These are phyloP conservation scores for Pseudonectria buxi DNA, from an alignment of 2,329 filamentous ascomycete species.

Conservation along the genomic window DNA sequence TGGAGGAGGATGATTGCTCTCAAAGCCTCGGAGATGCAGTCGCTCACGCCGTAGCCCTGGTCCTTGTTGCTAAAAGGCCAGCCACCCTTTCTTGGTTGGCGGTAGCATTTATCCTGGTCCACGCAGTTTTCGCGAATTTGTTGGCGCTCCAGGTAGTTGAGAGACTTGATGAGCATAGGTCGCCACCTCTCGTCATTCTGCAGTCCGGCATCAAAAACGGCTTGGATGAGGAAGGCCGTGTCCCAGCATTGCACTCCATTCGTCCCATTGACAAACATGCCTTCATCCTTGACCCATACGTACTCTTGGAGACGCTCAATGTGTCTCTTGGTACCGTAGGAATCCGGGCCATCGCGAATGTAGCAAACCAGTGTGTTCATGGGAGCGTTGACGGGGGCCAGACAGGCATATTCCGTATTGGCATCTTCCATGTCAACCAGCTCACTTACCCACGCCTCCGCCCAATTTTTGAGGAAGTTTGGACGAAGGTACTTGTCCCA, in stretches of 20 bases:
- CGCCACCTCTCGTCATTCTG: conserved; percentile 70
- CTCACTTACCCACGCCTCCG: conserved; percentile 75
- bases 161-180: conserved; percentile 74
- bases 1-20: conserved; percentile 84
- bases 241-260: conserved; percentile 99
- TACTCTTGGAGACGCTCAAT: conserved; percentile 78
- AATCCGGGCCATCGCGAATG: conserved; percentile 72
- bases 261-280: conserved; percentile 91
- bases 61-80: conserved; percentile 93
- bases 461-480: conserved; percentile 57
- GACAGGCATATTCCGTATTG: conserved; percentile 79
- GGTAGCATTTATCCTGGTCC: conserved; percentile 75
- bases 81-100: conserved; percentile 83
- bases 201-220: conserved; percentile 70
- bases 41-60: conserved; percentile 92
- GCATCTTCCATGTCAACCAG: conserved; percentile 86
- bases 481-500: conserved; percentile 74
- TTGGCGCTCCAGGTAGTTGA: conserved; percentile 82
- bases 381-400: conserved; percentile 83
- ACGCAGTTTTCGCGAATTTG: conserved; percentile 80
- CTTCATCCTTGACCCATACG: conserved; percentile 85
- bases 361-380: conserved; percentile 89
- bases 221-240: conserved; percentile 83
- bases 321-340: conserved; percentile 66
- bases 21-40: conserved; percentile 86